Evolutionary conservation across 1,139 yeast species (phyloP).

Genomic region (Sugiyamaella pinicola): DNA sequence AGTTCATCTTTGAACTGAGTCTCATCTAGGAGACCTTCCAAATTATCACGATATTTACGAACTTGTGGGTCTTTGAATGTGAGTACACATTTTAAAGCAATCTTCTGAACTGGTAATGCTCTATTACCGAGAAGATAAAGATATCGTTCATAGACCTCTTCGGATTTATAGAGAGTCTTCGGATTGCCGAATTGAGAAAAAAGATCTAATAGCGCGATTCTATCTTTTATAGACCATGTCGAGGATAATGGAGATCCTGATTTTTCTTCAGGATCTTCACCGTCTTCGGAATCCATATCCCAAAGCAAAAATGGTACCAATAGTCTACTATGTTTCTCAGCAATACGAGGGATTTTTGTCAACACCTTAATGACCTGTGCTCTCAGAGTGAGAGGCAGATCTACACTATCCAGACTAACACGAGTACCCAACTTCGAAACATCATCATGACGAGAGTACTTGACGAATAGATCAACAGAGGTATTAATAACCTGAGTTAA

Average conservation of each 20-base stretch:
- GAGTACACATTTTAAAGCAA: conserved; percentile 72
- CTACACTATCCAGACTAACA: neutral
- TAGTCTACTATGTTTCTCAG: conserved; percentile 60
- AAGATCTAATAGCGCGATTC: conserved; percentile 59
- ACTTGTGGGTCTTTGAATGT: conserved; percentile 62
- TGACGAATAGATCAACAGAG: neutral
- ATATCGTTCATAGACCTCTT: conserved; percentile 56
- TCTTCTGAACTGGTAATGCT: conserved; percentile 62
- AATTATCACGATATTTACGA: conserved; percentile 69
- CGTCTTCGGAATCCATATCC: conserved; percentile 41
- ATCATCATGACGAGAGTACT: conserved; percentile 13
- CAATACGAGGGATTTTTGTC: conserved; percentile 59
- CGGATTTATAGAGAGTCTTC: conserved; percentile 54
- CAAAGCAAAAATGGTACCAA: conserved; percentile 53
- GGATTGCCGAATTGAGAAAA: conserved; percentile 69
- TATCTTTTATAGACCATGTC: conserved; percentile 64
- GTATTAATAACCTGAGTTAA: conserved; percentile 11
- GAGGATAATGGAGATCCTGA: conserved; percentile 29
- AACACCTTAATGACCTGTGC: conserved; percentile 43
- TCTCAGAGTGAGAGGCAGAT: conserved; percentile 16
- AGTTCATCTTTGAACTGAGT: conserved; percentile 84
- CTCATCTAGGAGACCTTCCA: conserved; percentile 78
- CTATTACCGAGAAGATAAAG: conserved; percentile 64
- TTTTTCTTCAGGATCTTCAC: conserved; percentile 33
- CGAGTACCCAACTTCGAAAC: conserved; percentile 7